A percentile compares a stretch with the other conserved stretches of the same genome.
Conservation (phyloP, 106 monocot species). For the Cymbidium sinense region DNA sequence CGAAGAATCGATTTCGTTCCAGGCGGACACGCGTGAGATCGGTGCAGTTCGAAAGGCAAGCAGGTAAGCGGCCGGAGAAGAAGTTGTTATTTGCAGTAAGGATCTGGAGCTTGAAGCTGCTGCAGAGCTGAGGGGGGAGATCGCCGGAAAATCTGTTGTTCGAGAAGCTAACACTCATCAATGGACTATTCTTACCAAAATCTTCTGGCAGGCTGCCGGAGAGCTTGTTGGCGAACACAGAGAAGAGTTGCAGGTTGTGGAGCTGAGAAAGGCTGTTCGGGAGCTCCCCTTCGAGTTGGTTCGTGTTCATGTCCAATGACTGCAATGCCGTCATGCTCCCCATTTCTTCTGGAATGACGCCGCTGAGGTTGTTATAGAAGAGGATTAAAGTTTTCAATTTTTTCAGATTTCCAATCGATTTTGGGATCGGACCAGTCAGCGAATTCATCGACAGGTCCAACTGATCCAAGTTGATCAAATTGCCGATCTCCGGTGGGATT, state of each 20-base stretch:
- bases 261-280: constrained; percentile 52
- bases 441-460: constrained; percentile 59
- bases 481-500: constrained; percentile 56
- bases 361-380: constrained; percentile 44
- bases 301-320: constrained; percentile 66
- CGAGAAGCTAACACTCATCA: constrained; percentile 29
- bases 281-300: constrained; percentile 45
- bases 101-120: constrained; percentile 22
- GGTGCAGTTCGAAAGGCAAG: constrained; percentile 47
- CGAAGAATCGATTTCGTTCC: constrained; percentile 42
- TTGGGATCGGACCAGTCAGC: constrained; percentile 62
- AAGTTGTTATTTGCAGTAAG: constrained; percentile 46
- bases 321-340: constrained; percentile 59
- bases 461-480: constrained; percentile 41
- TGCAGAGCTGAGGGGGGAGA: constrained; percentile 45
- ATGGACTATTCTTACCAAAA: constrained; percentile 33
- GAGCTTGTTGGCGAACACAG: constrained; percentile 63
- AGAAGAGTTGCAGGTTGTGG: constrained; percentile 65
- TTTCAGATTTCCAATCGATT: constrained; percentile 65
- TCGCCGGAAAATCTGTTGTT: constrained; percentile 53
- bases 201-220: constrained; percentile 32
- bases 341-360: constrained; percentile 61
- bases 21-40: constrained; percentile 30
- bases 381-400: constrained; percentile 54
- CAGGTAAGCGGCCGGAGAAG: constrained; percentile 54